Base-by-base conservation (phyloP, 2,329 filamentous ascomycete genomes). In the Aspergillus sp. region DNA sequence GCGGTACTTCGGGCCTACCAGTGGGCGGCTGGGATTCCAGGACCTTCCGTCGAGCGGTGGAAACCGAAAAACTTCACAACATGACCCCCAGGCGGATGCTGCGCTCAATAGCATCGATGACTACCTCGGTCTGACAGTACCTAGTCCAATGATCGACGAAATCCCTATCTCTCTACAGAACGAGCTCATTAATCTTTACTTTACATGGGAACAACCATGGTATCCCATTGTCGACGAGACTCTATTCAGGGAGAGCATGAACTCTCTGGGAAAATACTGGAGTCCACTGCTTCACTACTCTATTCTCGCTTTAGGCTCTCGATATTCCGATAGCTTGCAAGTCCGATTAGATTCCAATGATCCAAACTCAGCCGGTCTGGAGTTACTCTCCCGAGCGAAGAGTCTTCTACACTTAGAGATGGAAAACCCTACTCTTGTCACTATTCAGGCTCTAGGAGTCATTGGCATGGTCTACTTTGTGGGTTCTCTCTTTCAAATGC, bases 161-260 rank as follows among this genome's bases (percentile, higher is more conserved):
- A 53, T 67, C 8, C 60, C 67, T 5, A 64, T 67, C 11, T 66
- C 70, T 8, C 63, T 77, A 0, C 64, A 70, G 49, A 63, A 66
- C 11, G 68, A 77, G 38, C 56, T 73, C 8, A 68, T 77, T 8
- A 69, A 74, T 25, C 53, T 76, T 1, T 78, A 75, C 54, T 78
- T 78, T 48, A 62, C 64, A 10, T 78, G 75, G 71, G 73, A 78
- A 21, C 71, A 75, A 11, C 75, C 75, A 0, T 77, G 75, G 73
- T 66, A 64, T 15, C 73, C 75, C n/a, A 60, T 76, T 0, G 68
- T 77, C 0, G 70, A 78, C 32, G 76, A 78, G 44, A 56, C 47
- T 5, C 62, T 78, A 0, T 78, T 77, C 56, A 69, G 75, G 15
- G 60, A 75, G 5, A 72, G 70, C 36, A 62, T 67, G 58, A 59